A percentile compares a stretch with the other conserved stretches of the same genome.
Evolutionary conservation across 2,329 filamentous ascomycete species (phyloP).

Genomic region (Calonectria honghensis): DNA sequence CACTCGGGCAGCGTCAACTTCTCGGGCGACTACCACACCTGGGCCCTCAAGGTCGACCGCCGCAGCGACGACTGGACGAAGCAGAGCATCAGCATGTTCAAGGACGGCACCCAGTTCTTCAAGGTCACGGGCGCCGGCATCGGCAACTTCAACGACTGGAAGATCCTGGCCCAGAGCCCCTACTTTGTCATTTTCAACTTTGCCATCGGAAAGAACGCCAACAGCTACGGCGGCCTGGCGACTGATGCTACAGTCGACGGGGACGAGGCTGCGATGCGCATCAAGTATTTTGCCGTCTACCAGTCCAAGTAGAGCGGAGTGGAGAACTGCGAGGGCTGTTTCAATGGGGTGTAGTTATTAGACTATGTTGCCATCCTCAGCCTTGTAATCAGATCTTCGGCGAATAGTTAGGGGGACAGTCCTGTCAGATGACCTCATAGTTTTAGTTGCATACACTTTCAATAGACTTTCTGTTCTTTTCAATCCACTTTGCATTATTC

Average conservation of each 20-base stretch:
- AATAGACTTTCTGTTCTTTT: not conserved
- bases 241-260: conserved; percentile 4
- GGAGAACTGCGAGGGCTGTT: not conserved
- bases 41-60: conserved; percentile 6
- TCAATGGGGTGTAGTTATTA: not conserved
- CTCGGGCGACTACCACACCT: conserved; percentile 3
- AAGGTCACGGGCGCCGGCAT: conserved; percentile 5
- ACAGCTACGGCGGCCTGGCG: conserved; percentile 5
- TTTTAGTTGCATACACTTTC: not conserved
- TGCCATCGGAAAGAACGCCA: not conserved
- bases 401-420: not conserved
- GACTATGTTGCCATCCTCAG: not conserved
- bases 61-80: conserved; percentile 9
- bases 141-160: conserved; percentile 11
- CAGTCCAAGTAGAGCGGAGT: not conserved
- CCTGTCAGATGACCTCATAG: not conserved
- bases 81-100: not conserved
- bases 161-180: conserved; percentile 11
- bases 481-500: not conserved
- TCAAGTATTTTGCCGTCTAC: conserved; percentile 22
- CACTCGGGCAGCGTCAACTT: not conserved
- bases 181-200: conserved; percentile 28
- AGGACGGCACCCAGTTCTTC: conserved; percentile 10
- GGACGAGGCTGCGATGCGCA: not conserved
- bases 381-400: not conserved